Base-by-base conservation (phyloP, 495 filamentous ascomycete genomes). In the Terfezia boudieri region DNA sequence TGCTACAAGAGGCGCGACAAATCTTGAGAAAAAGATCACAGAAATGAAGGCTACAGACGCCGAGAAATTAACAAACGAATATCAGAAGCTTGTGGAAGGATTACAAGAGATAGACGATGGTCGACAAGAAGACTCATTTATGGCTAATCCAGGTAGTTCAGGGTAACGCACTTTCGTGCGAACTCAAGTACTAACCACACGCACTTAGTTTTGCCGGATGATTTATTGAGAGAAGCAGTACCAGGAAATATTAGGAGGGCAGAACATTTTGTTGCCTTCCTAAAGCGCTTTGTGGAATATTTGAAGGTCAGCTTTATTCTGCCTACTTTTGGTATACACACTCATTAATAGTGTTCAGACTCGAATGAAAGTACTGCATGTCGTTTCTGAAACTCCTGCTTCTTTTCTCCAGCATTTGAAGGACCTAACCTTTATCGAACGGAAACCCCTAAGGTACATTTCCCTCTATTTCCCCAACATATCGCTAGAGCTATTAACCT, bases 221-320 rank as follows among this genome's bases (percentile, higher is more conserved):
- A 88, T 65, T 70, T 88, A 22, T 71, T 88, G 5, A 84, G 92
- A 69, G 90, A 99, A 68, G 90, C 90, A 6, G 83, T 99, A 1
- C 90, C 90, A 4, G 90, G 90, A 22, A 99, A 96, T 59, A 99
- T 99, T 58, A 75, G 90, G 55, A 75, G 90, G 65, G 90, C 90
- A 20, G 90, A 99, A 66, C 90, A 99, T 67, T 99, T 99, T 62
- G 77, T 94, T 20, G 78, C 85, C 9, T 99, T 99, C 67, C 69
- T 99, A 48, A 88, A 94, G 63, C 76, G 90, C 57, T 99, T 96
- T 65, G 83, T 99, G 55, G 92, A 99, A 66, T 99, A 99, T 61
- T 76, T 99, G 54, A 95, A 93, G 68, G 76, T 75, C 57, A 20
- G 58, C 36, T 4, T 12, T 12, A 17, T 11, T n/a, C 22, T 6